Percentiles rank a stretch among this genome's conserved stretches.
Evolutionary conservation across 495 filamentous ascomycete species (phyloP).

Genomic region (Penicillium silybi): DNA sequence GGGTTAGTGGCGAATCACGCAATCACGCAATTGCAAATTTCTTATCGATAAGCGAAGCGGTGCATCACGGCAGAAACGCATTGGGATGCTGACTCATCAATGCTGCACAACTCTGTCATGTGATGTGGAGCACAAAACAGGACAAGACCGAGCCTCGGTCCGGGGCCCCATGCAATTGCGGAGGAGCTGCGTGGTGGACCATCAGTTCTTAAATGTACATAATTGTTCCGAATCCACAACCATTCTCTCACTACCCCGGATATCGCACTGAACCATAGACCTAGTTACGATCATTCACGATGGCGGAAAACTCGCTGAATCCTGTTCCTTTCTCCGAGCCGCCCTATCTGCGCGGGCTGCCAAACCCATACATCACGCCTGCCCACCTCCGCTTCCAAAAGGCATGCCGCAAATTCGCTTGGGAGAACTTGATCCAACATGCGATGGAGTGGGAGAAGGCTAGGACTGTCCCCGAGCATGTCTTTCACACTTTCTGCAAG

Average conservation of each 20-base stretch:
- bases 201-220: background rate
- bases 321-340: slow-evolving; percentile 70
- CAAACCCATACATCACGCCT: slow-evolving; percentile 63
- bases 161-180: slow-evolving; percentile 6
- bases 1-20: slow-evolving; percentile 39
- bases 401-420: slow-evolving; percentile 60
- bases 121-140: background rate
- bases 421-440: slow-evolving; percentile 54
- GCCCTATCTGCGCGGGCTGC: slow-evolving; percentile 64
- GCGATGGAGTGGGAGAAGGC: slow-evolving; percentile 64
- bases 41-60: slow-evolving; percentile 32
- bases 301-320: slow-evolving; percentile 33
- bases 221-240: background rate
- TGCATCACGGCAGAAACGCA: background rate
- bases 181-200: slow-evolving; percentile 1
- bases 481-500: slow-evolving; percentile 57
- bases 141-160: slow-evolving; percentile 23
- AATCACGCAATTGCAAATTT: slow-evolving; percentile 33
- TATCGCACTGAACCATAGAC: background rate
- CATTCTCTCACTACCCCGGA: background rate
- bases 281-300: slow-evolving; percentile 6
- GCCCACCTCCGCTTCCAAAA: slow-evolving; percentile 63
- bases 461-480: slow-evolving; percentile 56
- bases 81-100: background rate
- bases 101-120: slow-evolving; percentile 4